Percentiles rank a stretch among this genome's conserved stretches.
phyloP scores from a whole-genome alignment of 176 grass and related monocot genomes.

The Triticum urartu region DNA sequence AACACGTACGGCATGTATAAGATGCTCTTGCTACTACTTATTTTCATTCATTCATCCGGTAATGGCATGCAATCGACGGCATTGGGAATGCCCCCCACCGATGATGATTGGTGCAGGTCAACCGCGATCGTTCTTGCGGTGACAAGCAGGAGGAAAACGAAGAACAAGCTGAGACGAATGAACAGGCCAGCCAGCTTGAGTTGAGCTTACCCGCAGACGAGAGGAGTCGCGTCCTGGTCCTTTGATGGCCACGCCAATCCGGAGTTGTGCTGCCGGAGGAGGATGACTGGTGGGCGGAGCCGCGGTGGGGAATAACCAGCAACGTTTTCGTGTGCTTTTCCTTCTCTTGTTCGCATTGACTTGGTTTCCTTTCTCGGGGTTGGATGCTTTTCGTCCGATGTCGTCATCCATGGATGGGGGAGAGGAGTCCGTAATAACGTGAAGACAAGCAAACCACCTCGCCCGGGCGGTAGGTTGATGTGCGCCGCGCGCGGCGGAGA shows the following conservation, averaged over 20 bases:
- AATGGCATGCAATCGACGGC: too few species aligned
- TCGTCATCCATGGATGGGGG: not conserved
- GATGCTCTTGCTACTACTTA: not conserved
- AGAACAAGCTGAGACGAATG: not conserved
- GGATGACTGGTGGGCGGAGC: not conserved
- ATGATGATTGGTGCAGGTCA: too few species aligned
- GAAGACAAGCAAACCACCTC: not conserved
- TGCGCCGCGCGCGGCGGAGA: not conserved
- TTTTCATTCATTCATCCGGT: too few species aligned
- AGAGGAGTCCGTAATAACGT: not conserved
- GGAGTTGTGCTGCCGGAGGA: not conserved
- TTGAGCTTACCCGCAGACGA: too few species aligned
- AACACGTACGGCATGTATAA: not conserved
- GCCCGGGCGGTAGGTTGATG: not conserved
- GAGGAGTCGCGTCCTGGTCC: not conserved
- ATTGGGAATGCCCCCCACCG: too few species aligned
- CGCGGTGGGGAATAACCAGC: not conserved
- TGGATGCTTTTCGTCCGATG: not conserved
- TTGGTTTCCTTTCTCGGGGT: not conserved
- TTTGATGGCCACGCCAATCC: not conserved
- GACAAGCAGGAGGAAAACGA: not conserved
- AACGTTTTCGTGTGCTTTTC: not conserved
- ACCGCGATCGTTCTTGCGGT: too few species aligned
- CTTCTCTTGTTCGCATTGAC: not conserved
- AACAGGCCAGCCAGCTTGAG: too few species aligned